These are phyloP conservation scores for Phaeotremella fagi DNA, from an alignment of 768 basidiomycete species.

Conservation along the genomic window DNA sequence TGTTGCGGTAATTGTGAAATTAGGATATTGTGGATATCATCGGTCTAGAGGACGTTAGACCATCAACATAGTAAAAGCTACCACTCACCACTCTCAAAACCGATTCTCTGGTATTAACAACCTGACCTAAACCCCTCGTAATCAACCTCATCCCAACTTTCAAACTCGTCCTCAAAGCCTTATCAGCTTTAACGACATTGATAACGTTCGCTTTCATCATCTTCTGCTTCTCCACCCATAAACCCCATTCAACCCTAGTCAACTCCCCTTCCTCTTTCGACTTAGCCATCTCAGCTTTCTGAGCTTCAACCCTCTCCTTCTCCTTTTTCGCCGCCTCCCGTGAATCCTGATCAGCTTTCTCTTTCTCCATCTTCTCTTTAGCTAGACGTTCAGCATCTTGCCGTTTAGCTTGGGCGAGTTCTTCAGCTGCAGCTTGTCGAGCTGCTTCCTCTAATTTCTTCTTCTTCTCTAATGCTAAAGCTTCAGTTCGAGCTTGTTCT, in stretches of 20 bases:
- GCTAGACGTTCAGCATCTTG: slow-evolving; percentile 54
- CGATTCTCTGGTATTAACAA: slow-evolving; percentile 37
- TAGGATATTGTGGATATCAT: slow-evolving; percentile 52
- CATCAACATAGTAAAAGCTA: neutral
- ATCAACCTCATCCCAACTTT: slow-evolving; percentile 38
- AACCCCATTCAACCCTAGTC: slow-evolving; percentile 32
- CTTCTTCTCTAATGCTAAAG: slow-evolving; percentile 7
- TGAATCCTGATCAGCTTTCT: slow-evolving; percentile 13
- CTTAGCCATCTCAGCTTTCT: slow-evolving; percentile 12
- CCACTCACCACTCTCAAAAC: slow-evolving; percentile 36
- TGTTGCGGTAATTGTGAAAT: slow-evolving; percentile 12
- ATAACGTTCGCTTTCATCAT: slow-evolving; percentile 39
- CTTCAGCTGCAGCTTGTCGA: slow-evolving; percentile 45
- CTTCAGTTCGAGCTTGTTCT: slow-evolving; percentile 11
- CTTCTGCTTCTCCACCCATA: slow-evolving; percentile 39
- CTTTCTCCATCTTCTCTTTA: slow-evolving; percentile 49
- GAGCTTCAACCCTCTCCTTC: slow-evolving; percentile 7
- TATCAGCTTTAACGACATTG: slow-evolving; percentile 62
- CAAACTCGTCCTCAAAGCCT: slow-evolving; percentile 20
- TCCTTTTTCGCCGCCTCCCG: slow-evolving; percentile 11
- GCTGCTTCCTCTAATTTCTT: slow-evolving; percentile 46
- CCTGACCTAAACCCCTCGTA: slow-evolving; percentile 42
- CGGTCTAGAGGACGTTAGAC: slow-evolving; percentile 25
- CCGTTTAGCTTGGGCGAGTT: slow-evolving; percentile 28
- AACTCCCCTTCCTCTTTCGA: slow-evolving; percentile 5